A percentile compares a stretch with the other conserved stretches of the same genome.
phyloP scores from a whole-genome alignment of 2,329 filamentous ascomycete species.

The Botrytis aclada region DNA sequence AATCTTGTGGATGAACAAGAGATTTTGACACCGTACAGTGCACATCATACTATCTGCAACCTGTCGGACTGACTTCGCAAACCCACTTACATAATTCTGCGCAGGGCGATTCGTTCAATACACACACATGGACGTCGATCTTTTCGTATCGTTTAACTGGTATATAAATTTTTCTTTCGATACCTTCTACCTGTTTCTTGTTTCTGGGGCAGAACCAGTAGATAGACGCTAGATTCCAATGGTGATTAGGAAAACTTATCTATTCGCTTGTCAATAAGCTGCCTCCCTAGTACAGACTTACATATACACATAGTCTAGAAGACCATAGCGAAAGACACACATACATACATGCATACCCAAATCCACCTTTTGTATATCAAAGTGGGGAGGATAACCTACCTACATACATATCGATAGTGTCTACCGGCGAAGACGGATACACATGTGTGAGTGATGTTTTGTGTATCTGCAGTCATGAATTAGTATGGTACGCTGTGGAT shows the following conservation, averaged over 20 bases:
- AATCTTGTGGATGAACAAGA: not conserved
- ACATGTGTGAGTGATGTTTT: not conserved
- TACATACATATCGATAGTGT: not conserved
- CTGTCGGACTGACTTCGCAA: not conserved
- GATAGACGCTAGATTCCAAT: not conserved
- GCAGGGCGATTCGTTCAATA: not conserved
- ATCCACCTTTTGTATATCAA: not conserved
- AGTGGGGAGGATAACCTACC: not conserved
- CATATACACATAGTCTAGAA: not conserved
- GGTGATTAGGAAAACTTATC: not conserved
- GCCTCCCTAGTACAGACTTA: not conserved
- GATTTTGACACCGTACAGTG: not conserved
- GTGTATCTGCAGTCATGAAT: not conserved
- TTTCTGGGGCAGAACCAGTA: not conserved
- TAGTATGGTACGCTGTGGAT: not conserved
- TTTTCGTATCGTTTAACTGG: not conserved
- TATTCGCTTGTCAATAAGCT: not conserved
- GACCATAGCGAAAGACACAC: not conserved
- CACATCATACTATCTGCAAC: not conserved
- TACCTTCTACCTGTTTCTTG: not conserved
- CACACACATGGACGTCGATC: not conserved
- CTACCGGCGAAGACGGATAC: not conserved
- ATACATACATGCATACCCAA: not conserved
- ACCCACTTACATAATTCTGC: not conserved
- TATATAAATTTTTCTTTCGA: not conserved